phyloP scores from a whole-genome alignment of 768 basidiomycete species.

The Lentinula sp. region DNA sequence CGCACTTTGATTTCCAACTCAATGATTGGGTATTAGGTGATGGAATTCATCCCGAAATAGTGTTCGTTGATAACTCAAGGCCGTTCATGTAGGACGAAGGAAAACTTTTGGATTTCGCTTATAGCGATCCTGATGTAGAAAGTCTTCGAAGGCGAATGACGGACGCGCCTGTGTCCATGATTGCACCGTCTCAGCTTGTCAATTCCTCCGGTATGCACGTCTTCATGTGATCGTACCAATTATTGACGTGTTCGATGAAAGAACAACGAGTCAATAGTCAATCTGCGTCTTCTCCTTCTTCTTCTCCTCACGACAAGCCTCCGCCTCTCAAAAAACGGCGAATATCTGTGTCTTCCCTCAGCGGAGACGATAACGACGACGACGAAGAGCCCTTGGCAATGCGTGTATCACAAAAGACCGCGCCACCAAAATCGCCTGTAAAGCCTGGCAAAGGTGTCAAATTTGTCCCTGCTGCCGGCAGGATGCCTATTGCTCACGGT shows the following conservation, averaged over 20 bases:
- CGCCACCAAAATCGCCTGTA: slow-evolving; percentile 12
- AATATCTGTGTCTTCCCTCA: slow-evolving; percentile 47
- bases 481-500: slow-evolving; percentile 32
- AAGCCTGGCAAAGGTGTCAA: slow-evolving; percentile 26
- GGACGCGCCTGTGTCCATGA: slow-evolving; percentile 38
- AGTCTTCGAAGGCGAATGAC: slow-evolving; percentile 69
- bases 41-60: neutral
- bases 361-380: slow-evolving; percentile 44
- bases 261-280: slow-evolving; percentile 22
- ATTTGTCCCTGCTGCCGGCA: slow-evolving; percentile 25
- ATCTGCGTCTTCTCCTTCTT: slow-evolving; percentile 42
- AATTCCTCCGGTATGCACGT: slow-evolving; percentile 46
- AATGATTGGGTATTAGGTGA: slow-evolving; percentile 6
- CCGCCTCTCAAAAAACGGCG: slow-evolving; percentile 48
- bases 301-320: slow-evolving; percentile 42
- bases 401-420: slow-evolving; percentile 25
- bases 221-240: slow-evolving; percentile 1
- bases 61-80: neutral
- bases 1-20: neutral
- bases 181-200: slow-evolving; percentile 39
- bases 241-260: slow-evolving; percentile 14
- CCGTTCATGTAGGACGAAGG: slow-evolving; percentile 53
- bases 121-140: slow-evolving; percentile 62
- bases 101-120: slow-evolving; percentile 74
- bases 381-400: slow-evolving; percentile 60